A percentile compares a stretch with the other conserved stretches of the same genome.
Evolutionary conservation across 2,329 filamentous ascomycete species (phyloP).

Genomic region (Tolypocladium ovalisporum): DNA sequence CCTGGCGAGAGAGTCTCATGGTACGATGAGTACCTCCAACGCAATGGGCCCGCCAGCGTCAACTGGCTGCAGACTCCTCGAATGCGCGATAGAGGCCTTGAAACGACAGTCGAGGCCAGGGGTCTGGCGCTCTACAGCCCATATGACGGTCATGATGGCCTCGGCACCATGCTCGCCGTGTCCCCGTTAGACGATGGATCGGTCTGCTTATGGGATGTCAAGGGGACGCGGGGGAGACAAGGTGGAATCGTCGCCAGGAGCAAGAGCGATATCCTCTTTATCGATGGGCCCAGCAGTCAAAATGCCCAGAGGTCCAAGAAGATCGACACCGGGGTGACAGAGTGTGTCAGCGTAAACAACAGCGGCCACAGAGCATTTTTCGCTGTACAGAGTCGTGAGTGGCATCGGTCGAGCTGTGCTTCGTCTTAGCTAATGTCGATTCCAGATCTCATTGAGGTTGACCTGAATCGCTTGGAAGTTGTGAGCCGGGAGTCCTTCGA

Average conservation of each 20-base stretch:
- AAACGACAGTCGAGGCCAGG: slow-evolving; percentile 52
- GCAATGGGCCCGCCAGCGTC: slow-evolving; percentile 61
- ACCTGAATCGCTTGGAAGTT: slow-evolving; percentile 61
- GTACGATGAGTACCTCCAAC: slow-evolving; percentile 83
- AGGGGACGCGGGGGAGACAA: slow-evolving; percentile 38
- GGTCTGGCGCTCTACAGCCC: slow-evolving; percentile 58
- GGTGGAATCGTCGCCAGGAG: slow-evolving; percentile 59
- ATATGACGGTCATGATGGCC: slow-evolving; percentile 35
- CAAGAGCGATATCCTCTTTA: slow-evolving; percentile 53
- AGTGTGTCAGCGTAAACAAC: slow-evolving; percentile 74
- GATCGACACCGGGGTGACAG: slow-evolving; percentile 63
- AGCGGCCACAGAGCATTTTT: slow-evolving; percentile 60
- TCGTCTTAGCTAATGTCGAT: slow-evolving; percentile 1
- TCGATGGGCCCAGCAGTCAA: slow-evolving; percentile 34
- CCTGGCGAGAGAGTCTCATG: slow-evolving; percentile 63
- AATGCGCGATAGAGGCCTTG: slow-evolving; percentile 26
- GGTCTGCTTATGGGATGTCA: slow-evolving; percentile 77
- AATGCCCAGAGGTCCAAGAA: slow-evolving; percentile 44
- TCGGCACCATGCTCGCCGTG: slow-evolving; percentile 45
- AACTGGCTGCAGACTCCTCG: slow-evolving; percentile 65
- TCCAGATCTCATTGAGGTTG: slow-evolving; percentile 62
- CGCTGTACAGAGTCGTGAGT: slow-evolving; percentile 61
- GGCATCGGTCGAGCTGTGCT: neutral
- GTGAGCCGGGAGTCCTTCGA: slow-evolving; percentile 63
- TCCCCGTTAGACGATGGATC: slow-evolving; percentile 79